Percentiles rank a stretch among this genome's conserved stretches.
Conservation (phyloP, 805 yeast genomes). For the Wickerhamomyces ciferrii region DNA sequence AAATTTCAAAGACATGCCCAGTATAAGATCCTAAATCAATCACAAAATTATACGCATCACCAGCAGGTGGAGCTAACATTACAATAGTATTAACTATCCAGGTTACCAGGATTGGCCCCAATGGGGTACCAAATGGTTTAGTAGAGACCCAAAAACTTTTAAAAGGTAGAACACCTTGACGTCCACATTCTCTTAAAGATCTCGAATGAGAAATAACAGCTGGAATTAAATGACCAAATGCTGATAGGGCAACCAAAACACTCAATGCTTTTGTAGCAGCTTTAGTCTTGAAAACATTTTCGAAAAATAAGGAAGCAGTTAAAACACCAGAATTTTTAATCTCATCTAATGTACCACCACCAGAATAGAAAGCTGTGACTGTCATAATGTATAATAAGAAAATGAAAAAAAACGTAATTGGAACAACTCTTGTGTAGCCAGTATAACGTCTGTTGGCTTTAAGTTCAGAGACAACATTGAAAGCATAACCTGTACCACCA, state of each 20-base stretch:
- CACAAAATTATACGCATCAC: constrained; percentile 77
- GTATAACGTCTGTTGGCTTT: constrained; percentile 25
- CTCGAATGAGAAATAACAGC: constrained; percentile 47
- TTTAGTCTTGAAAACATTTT: constrained; percentile 26
- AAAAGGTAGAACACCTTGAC: constrained; percentile 45
- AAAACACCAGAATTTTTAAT: constrained; percentile 27
- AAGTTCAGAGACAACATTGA: constrained; percentile 31
- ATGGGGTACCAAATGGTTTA: constrained; percentile 40
- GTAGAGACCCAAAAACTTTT: constrained; percentile 38
- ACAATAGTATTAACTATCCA: constrained; percentile 66
- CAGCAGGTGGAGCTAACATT: constrained; percentile 76
- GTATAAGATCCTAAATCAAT: constrained; percentile 69
- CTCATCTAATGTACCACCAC: constrained; percentile 19
- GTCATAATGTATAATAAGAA: constrained; percentile 28
- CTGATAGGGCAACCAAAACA: constrained; percentile 42
- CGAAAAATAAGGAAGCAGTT: constrained; percentile 26
- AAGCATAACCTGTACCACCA: constrained; percentile 35
- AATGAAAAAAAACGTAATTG: constrained; percentile 26
- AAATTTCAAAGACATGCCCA: constrained; percentile 62
- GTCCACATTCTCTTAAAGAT: constrained; percentile 43
- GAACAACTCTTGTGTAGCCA: constrained; percentile 22
- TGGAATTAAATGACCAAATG: constrained; percentile 43
- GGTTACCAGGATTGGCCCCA: constrained; percentile 65
- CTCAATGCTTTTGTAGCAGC: constrained; percentile 40
- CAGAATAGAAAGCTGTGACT: constrained; percentile 31